A percentile compares a stretch with the other conserved stretches of the same genome.
phyloP scores from a whole-genome alignment of 129 eudicot species.

The Lactuca sativa region DNA sequence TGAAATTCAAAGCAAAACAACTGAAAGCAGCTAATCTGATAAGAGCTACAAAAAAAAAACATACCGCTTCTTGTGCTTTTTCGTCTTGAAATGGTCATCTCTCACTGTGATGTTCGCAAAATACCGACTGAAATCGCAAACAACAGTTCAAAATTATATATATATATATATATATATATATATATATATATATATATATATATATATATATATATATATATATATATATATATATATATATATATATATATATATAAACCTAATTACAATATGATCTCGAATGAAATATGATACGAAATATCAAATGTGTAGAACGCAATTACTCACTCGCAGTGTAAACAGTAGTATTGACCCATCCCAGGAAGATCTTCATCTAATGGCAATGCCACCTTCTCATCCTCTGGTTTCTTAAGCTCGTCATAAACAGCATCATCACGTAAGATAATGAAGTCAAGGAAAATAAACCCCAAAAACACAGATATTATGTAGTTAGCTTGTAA shows the following conservation, averaged over 20 bases:
- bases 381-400: slow-evolving; percentile 35
- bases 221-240: background rate
- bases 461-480: background rate
- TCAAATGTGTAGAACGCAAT: background rate
- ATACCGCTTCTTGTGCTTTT: slow-evolving; percentile 81
- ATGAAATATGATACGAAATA: background rate
- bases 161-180: background rate
- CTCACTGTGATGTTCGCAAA: slow-evolving; percentile 67
- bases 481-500: slow-evolving; percentile 9
- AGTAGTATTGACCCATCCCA: slow-evolving; percentile 86
- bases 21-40: background rate
- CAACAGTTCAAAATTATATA: background rate
- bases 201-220: background rate
- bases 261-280: background rate
- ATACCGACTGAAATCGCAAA: slow-evolving; percentile 51
- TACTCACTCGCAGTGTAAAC: slow-evolving; percentile 83
- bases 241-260: background rate
- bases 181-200: background rate
- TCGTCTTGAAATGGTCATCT: slow-evolving; percentile 88
- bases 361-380: slow-evolving; percentile 89
- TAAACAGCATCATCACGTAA: slow-evolving; percentile 75
- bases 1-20: background rate
- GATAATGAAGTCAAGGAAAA: slow-evolving; percentile 36
- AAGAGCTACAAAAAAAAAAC: background rate
- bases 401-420: slow-evolving; percentile 64